phyloP scores from a whole-genome alignment of 805 yeast species.

The Candida nemodendra region DNA sequence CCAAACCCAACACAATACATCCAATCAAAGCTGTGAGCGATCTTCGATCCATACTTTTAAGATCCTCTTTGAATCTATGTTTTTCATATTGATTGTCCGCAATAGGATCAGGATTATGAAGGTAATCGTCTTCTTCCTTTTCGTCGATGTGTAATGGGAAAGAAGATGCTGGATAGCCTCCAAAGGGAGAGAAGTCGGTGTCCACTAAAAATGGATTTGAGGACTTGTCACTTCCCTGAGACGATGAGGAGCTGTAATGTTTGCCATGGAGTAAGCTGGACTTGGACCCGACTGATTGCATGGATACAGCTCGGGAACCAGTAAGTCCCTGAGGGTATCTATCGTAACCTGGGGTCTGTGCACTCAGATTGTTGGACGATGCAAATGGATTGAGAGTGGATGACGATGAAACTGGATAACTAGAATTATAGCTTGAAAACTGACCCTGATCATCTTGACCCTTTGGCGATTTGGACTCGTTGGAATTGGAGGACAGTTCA shows the following conservation, averaged over 20 bases:
- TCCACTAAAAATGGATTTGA: constrained; percentile 45
- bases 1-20: constrained; percentile 54
- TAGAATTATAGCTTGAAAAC: constrained; percentile 20
- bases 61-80: constrained; percentile 60
- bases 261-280: constrained; percentile 20
- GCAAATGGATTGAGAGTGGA: constrained; percentile 31
- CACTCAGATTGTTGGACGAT: constrained; percentile 23
- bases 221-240: constrained; percentile 23
- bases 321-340: constrained; percentile 63
- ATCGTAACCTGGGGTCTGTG: constrained; percentile 52
- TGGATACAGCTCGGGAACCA: constrained; percentile 56
- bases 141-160: constrained; percentile 92
- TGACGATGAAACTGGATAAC: constrained; percentile 30
- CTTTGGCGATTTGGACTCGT: constrained; percentile 20
- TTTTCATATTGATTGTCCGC: constrained; percentile 85
- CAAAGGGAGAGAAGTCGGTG: constrained; percentile 84
- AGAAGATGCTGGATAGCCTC: constrained; percentile 92
- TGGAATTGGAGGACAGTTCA: constrained; percentile 23
- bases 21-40: constrained; percentile 65
- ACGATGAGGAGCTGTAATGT: constrained; percentile 18
- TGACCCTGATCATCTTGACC: constrained; percentile 23
- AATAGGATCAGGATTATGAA: constrained; percentile 95
- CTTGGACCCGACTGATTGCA: constrained; percentile 41
- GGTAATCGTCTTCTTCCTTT: constrained; percentile 90
- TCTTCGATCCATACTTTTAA: constrained; percentile 63